A percentile compares a stretch with the other conserved stretches of the same genome.
Evolutionary conservation across 805 yeast species (phyloP).

Genomic region (Pichia cephalocereana): DNA sequence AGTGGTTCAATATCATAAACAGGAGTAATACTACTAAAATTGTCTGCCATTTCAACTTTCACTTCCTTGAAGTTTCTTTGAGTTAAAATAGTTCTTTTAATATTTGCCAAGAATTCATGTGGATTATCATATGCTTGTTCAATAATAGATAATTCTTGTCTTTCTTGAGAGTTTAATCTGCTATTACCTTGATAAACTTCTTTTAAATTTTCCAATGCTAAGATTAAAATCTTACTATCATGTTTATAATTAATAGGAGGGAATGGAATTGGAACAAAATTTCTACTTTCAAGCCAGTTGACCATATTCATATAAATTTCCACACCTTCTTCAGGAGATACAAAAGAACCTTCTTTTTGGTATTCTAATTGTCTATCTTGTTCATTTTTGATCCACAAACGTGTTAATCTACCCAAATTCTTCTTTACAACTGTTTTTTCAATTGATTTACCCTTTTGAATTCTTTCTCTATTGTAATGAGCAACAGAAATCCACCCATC

Average conservation of each 20-base stretch:
- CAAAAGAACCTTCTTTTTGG: slow-evolving; percentile 79
- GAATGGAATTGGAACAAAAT: slow-evolving; percentile 82
- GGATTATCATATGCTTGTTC: slow-evolving; percentile 98
- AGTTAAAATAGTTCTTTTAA: slow-evolving; percentile 73
- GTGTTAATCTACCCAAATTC: slow-evolving; percentile 82
- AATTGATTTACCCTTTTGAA: slow-evolving; percentile 80
- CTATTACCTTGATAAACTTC: slow-evolving; percentile 70
- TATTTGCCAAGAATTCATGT: slow-evolving; percentile 78
- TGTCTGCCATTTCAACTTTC: slow-evolving; percentile 82
- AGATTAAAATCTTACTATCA: slow-evolving; percentile 80
- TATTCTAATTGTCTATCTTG: slow-evolving; percentile 79
- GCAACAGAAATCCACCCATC: slow-evolving; percentile 96
- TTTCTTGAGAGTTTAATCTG: slow-evolving; percentile 72
- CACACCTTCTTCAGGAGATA: slow-evolving; percentile 82
- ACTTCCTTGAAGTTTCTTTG: slow-evolving; percentile 91
- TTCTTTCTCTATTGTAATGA: slow-evolving; percentile 83
- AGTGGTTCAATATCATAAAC: slow-evolving; percentile 83
- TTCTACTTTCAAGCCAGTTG: slow-evolving; percentile 79
- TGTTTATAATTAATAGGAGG: slow-evolving; percentile 90
- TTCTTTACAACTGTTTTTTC: slow-evolving; percentile 93
- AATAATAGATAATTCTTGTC: slow-evolving; percentile 87
- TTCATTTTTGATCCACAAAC: slow-evolving; percentile 88
- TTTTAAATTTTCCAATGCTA: slow-evolving; percentile 83
- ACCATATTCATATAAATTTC: slow-evolving; percentile 80
- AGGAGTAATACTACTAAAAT: slow-evolving; percentile 75